A percentile compares a stretch with the other conserved stretches of the same genome.
These are phyloP conservation scores for Wickerhamia fluorescens DNA, from an alignment of 805 yeast species.

Conservation along the genomic window DNA sequence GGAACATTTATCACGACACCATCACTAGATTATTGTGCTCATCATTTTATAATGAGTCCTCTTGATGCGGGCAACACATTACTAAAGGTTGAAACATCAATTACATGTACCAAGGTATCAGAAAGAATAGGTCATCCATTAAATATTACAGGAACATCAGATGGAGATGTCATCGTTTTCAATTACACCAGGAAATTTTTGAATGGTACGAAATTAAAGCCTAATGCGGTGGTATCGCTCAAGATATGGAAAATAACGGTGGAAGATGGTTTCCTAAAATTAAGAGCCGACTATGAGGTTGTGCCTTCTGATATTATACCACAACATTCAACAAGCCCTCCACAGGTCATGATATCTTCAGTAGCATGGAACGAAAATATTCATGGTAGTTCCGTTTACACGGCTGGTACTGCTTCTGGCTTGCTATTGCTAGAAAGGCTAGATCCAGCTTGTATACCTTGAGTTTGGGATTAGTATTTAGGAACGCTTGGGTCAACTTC, in stretches of 20 bases:
- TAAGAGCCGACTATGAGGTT: slow-evolving; percentile 22
- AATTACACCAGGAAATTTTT: slow-evolving; percentile 33
- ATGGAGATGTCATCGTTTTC: slow-evolving; percentile 30
- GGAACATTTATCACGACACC: slow-evolving; percentile 25
- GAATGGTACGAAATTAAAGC: slow-evolving; percentile 24
- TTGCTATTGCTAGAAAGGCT: slow-evolving; percentile 40
- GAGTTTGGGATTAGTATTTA: slow-evolving; percentile 48
- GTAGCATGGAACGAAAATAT: slow-evolving; percentile 53
- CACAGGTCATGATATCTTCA: slow-evolving; percentile 42
- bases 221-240: slow-evolving; percentile 36
- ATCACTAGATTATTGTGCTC: slow-evolving; percentile 14
- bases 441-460: too few species aligned
- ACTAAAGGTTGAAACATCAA: slow-evolving; percentile 24
- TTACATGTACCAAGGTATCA: slow-evolving; percentile 22
- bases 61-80: slow-evolving; percentile 26
- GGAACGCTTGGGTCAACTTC: slow-evolving; percentile 58
- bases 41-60: slow-evolving; percentile 22
- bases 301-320: slow-evolving; percentile 23
- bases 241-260: slow-evolving; percentile 23
- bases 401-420: slow-evolving; percentile 48
- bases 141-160: slow-evolving; percentile 24
- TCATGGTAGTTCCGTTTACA: slow-evolving; percentile 39
- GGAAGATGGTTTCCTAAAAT: slow-evolving; percentile 8
- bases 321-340: slow-evolving; percentile 36
- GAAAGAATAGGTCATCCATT: slow-evolving; percentile 33